A percentile compares a stretch with the other conserved stretches of the same genome.
phyloP scores from a whole-genome alignment of 2,329 filamentous ascomycete species.

The Cladosporium phlei region DNA sequence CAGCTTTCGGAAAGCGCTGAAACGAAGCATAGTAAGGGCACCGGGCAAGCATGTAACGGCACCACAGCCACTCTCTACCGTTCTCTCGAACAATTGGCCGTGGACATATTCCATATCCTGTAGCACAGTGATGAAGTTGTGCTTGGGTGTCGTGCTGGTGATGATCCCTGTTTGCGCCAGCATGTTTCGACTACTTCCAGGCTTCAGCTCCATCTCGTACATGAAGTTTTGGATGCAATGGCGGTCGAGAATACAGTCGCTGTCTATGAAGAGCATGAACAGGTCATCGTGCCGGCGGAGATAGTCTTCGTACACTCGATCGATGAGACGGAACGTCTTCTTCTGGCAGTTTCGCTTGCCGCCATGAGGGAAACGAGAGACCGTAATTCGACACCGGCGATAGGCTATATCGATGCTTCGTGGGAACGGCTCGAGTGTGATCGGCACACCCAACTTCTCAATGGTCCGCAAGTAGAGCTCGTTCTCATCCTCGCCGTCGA shows the following conservation, averaged over 20 bases:
- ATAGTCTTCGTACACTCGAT: constrained; percentile 85
- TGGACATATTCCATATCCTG: constrained; percentile 99
- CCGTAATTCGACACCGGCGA: constrained; percentile 74
- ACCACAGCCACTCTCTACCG: constrained; percentile 89
- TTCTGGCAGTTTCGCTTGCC: constrained; percentile 95
- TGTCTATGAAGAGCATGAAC: constrained; percentile 96
- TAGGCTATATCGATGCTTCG: constrained; percentile 88
- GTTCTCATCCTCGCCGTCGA: constrained; percentile 85
- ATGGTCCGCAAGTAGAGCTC: constrained; percentile 85
- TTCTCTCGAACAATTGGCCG: constrained; percentile 91
- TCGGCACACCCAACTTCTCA: constrained; percentile 74
- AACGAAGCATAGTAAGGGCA: constrained; percentile 90
- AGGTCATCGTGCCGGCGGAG: constrained; percentile 83
- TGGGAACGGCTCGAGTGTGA: constrained; percentile 72
- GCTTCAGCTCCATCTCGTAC: constrained; percentile 97
- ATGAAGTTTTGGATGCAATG: constrained; percentile 96
- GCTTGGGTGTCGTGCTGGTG: constrained; percentile 83
- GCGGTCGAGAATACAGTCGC: constrained; percentile 87
- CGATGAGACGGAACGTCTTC: constrained; percentile 84
- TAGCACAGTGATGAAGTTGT: constrained; percentile 82
- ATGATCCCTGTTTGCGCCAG: constrained; percentile 97
- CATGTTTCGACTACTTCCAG: constrained; percentile 87
- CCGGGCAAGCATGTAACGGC: constrained; percentile 92
- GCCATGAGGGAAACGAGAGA: constrained; percentile 88
- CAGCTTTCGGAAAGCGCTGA: constrained; percentile 94